Evolutionary conservation across 2,329 filamentous ascomycete species (phyloP).

Genomic region (Colletotrichum sp.): DNA sequence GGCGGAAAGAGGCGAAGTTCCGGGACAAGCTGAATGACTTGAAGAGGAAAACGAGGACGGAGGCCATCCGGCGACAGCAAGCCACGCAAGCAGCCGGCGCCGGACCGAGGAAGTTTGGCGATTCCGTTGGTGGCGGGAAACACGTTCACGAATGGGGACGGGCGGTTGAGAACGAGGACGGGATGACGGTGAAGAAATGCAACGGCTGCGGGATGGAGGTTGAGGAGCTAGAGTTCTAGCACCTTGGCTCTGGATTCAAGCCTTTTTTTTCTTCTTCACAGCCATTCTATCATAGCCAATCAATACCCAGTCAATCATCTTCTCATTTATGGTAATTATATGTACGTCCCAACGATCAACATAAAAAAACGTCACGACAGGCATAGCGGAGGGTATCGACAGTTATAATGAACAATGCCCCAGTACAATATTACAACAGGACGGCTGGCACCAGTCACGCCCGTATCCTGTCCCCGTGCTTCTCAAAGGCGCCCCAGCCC

Average conservation of each 20-base stretch:
- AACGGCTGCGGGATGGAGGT: slow-evolving; percentile 79
- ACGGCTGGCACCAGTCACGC: background rate
- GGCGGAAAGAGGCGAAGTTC: slow-evolving; percentile 89
- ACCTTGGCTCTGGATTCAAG: too few relatives aligned
- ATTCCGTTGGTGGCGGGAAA: slow-evolving; percentile 70
- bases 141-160: slow-evolving; percentile 91
- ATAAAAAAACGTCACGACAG: background rate
- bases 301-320: background rate
- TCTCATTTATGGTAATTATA: background rate
- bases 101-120: slow-evolving; percentile 71
- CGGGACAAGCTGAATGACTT: slow-evolving; percentile 86
- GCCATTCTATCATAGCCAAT: too few relatives aligned
- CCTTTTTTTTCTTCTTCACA: too few relatives aligned
- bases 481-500: background rate
- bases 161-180: slow-evolving; percentile 71
- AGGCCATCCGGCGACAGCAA: slow-evolving; percentile 80
- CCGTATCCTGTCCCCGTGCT: background rate
- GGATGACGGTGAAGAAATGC: slow-evolving; percentile 83
- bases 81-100: slow-evolving; percentile 57
- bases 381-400: slow-evolving; percentile 7
- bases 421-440: slow-evolving; percentile 5
- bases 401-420: slow-evolving; percentile 9
- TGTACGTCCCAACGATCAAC: background rate
- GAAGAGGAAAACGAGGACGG: slow-evolving; percentile 91
- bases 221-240: slow-evolving; percentile 72